phyloP scores from a whole-genome alignment of 768 basidiomycete genomes.

The Ephemerocybe angulata region DNA sequence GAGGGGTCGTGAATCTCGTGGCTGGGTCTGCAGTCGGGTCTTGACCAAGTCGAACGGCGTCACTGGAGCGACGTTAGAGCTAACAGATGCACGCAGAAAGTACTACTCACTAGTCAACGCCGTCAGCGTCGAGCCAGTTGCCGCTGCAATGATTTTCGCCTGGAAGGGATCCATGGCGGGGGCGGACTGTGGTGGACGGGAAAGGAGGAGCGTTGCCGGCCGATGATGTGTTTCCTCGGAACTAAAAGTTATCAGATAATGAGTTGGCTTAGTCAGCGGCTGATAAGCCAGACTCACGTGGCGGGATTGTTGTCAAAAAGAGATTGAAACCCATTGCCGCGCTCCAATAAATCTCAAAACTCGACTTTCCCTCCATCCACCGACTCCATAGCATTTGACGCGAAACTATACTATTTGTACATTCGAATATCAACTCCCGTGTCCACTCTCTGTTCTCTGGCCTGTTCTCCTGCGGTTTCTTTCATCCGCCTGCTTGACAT shows the following conservation, averaged over 20 bases:
- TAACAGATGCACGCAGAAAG: not conserved
- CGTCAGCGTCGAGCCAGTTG: constrained; percentile 75
- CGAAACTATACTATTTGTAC: not conserved
- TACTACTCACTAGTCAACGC: constrained; percentile 68
- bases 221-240: constrained; percentile 2
- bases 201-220: constrained; percentile 5
- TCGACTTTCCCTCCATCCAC: not conserved
- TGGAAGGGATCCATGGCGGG: constrained; percentile 64
- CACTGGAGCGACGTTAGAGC: constrained; percentile 53
- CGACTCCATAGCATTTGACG: not conserved
- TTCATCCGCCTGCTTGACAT: not conserved
- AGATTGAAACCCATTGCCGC: constrained; percentile 14
- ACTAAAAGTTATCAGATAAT: constrained; percentile 34
- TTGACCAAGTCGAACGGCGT: constrained; percentile 99
- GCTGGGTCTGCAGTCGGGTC: constrained; percentile 92
- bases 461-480: not conserved
- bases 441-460: not conserved
- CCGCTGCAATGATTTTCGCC: constrained; percentile 78
- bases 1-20: constrained; percentile 46
- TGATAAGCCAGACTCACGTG: constrained; percentile 6
- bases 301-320: constrained; percentile 14
- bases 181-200: constrained; percentile 8
- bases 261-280: constrained; percentile 1
- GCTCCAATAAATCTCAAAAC: constrained; percentile 24
- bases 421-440: not conserved